Base-by-base conservation (phyloP, 2,329 filamentous ascomycete species). In the Leptographium radiaticola region DNA sequence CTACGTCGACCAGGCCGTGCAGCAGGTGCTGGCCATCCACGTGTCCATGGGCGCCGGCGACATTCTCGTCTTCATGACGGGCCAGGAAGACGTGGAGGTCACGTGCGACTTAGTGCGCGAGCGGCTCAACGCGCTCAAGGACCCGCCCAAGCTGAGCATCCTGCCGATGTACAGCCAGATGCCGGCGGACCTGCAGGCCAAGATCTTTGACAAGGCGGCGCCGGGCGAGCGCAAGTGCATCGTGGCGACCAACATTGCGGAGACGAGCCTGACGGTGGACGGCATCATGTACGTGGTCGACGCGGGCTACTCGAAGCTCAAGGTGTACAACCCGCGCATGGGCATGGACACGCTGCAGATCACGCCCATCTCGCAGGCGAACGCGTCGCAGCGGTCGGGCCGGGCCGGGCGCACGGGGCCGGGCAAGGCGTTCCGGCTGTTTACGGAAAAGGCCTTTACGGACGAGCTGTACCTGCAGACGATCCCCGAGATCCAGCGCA, bases 251-350 rank as follows among this genome's bases (percentile, higher is more conserved):
- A 98, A 98, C 63, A 98, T 98, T 68, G 93, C 93, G 2, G 93
- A 98, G 68, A 98, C 93, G 0, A 95, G 89, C 75, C 74, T 98
- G 71, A 98, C 93, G 0, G 93, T 98, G 7, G 93, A 98, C 65
- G 93, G 93, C 60, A 98, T 98, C 69, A 97, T 97, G 85, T 98
- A 95, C 63, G 93, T 98, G 25, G 93, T 98, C 6, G 93, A 98
- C 66, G 83, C 88, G 2, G 93, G 93, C 0, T 98, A 91, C 68
- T 95, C 89, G 2, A 98, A 98, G 67, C 80, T 97, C 65, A 98
- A 98, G 67, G 93, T 98, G 6, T 98, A 97, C 70, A 98, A 98
- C 63, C 90, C 93, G 7, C 87, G 90, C 52, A 97, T 98, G 89
- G 93, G 93, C 55, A 98, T 98, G 93, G 93, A 98, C 64, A 96